phyloP scores from a whole-genome alignment of 148 eudicot species.

The Camellia lanceoleosa region DNA sequence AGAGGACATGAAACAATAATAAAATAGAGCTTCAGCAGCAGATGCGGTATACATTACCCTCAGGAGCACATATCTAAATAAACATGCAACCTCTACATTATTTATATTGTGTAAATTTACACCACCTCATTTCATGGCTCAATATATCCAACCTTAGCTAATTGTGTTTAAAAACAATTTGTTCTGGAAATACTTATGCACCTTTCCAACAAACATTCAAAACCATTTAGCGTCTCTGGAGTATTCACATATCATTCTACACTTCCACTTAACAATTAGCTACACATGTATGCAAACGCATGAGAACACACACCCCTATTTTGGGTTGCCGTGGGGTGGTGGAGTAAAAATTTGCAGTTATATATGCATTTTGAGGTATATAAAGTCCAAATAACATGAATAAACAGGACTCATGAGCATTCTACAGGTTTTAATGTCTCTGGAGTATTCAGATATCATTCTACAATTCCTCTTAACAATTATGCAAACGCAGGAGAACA shows the following conservation, averaged over 20 bases:
- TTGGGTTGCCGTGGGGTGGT: too few relatives aligned
- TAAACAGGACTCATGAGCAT: too few relatives aligned
- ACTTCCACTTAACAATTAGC: neutral
- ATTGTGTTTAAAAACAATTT: neutral
- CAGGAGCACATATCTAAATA: neutral
- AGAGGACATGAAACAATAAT: neutral
- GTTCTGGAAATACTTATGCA: neutral
- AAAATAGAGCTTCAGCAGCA: neutral
- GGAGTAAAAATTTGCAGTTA: too few relatives aligned
- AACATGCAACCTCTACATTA: neutral
- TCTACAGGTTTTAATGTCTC: neutral
- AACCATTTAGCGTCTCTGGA: neutral
- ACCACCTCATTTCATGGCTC: neutral
- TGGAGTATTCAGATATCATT: neutral
- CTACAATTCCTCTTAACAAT: neutral
- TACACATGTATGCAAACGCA: neutral
- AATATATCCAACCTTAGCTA: slow-evolving; percentile 1
- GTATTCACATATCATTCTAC: neutral
- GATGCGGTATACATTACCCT: neutral
- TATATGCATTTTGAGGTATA: too few relatives aligned
- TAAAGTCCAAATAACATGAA: too few relatives aligned
- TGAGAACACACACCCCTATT: neutral
- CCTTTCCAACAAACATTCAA: neutral
- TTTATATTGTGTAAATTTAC: neutral
- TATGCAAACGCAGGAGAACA: neutral